Evolutionary conservation across 345 rosid genomes (phyloP), one percentile per base, ranked within the genome.

Genomic region (Clarkia xantiana): DNA sequence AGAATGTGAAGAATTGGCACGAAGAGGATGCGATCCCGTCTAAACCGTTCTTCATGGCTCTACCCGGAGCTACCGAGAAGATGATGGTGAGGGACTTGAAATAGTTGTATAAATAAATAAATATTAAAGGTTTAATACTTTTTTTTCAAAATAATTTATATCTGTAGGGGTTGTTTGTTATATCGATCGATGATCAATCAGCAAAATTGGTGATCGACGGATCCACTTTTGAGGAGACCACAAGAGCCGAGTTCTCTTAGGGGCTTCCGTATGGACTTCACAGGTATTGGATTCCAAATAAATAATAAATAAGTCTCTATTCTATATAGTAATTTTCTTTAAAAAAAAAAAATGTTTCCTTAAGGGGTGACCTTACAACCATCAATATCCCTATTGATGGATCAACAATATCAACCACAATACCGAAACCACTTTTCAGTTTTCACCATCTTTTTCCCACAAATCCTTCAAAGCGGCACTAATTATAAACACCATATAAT

Each of bases 221-320:
- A 55, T 66, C 72, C 45, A 74, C 86, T 19, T 90, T 90, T 47
- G 73, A 83, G 71, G 97, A 86, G 70, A 79, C 83, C 60, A 94
- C 95, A 25, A 79, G 91, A 70, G 97, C 96, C 49, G 83, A 71
- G 69, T 82, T 90, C 63, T 94, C 97, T 42, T 81, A 86, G 23
- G 94, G 94, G 44, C 81, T 90, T 47, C 97, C 97, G 11, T 90
- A 86, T 51, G 97, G 97, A 3, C 64, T 90, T 18, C 97, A 90
- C 69, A 96, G 97, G 47, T 83, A 94, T 62, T 90, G 96, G 97
- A 78, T 90, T 14, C 95, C 96, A 1, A 83, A 74, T 42, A 41
- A 57, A 16, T n/a, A n/a, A n/a, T 25, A 22, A 15, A 47, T 20
- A 7, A 1, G 14, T 10, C 36, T 12, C 25, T 14, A 46, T 9